Evolutionary conservation across 345 rosid genomes (phyloP), one percentile per base, ranked within the genome.

Genomic region (Linum trigynum): DNA sequence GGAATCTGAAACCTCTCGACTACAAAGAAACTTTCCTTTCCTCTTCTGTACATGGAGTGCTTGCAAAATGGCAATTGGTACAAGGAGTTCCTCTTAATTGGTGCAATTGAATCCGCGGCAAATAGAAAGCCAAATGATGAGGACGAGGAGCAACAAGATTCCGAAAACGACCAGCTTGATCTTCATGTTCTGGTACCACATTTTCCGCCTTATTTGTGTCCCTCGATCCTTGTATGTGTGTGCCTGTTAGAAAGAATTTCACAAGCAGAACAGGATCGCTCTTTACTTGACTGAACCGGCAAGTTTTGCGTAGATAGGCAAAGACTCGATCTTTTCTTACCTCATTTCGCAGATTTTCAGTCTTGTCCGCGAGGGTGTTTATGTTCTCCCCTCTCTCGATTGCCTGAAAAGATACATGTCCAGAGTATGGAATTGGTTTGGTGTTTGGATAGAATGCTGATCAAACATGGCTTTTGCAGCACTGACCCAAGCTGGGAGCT

Each of bases 121-220:
- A 61, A 86, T 71, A 1, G 97, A 90, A 63, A 94, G 82, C 99
- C 96, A 88, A 66, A 94, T 86, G 59, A 90, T 64, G 62, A 94
- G 85, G 69, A 88, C 79, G 42, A 90, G 87, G 67, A 86, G 74
- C 63, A 90, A 57, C 51, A 94, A 73, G 75, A 94, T 88, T 62
- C 95, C 99, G 0, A 90, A 75, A 45, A 90, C 96, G 38, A 85
- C 86, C 75, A 94, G 71, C 77, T 92, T 92, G 55, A 92, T 88
- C 84, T 94, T 94, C 97, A 90, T 90, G 88, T 88, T 90, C 67
- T 94, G 97, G 63, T 88, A 90, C 99, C 99, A 94, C 91, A 94
- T 76, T 69, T 85, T 94, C 64, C 84, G 72, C 41, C 89, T 77
- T 48, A 94, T 76, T 62, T 86, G 86, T n/a, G 86, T 82, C 38